Evolutionary conservation across 208 protist species (phyloP).

Genomic region (Leishmania aethiopica): DNA sequence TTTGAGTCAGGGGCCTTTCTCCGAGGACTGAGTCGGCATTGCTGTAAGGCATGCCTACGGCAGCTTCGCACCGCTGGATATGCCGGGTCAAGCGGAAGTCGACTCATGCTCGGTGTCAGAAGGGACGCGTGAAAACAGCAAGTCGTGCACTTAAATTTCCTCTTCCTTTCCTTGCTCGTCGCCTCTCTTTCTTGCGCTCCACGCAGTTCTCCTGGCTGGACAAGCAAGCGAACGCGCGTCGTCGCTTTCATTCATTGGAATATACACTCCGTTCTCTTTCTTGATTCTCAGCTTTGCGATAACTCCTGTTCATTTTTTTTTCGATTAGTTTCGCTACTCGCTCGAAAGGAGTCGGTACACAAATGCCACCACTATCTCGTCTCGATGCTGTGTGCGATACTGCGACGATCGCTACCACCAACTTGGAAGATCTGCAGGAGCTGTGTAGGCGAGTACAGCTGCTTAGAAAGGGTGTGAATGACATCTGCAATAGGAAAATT

Average conservation of each 20-base stretch:
- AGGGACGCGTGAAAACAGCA: no score
- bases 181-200: background rate
- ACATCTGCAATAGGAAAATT: conserved; percentile 18
- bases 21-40: background rate
- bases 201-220: background rate
- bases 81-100: background rate
- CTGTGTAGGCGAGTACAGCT: conserved; percentile 18
- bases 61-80: background rate
- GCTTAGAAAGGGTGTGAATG: conserved; percentile 9
- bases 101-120: background rate
- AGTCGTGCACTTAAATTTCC: background rate
- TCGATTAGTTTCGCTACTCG: no score
- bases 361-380: conserved; percentile 21
- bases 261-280: background rate
- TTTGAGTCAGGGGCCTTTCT: background rate
- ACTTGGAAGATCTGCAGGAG: conserved; percentile 17
- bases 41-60: background rate
- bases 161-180: background rate
- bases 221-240: background rate
- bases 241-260: background rate
- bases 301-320: background rate
- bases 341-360: background rate
- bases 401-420: conserved; percentile 4
- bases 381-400: conserved; percentile 39
- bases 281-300: background rate